A percentile compares a stretch with the other conserved stretches of the same genome.
Conservation (phyloP, 257 asterid genomes). For the Striga asiatica region DNA sequence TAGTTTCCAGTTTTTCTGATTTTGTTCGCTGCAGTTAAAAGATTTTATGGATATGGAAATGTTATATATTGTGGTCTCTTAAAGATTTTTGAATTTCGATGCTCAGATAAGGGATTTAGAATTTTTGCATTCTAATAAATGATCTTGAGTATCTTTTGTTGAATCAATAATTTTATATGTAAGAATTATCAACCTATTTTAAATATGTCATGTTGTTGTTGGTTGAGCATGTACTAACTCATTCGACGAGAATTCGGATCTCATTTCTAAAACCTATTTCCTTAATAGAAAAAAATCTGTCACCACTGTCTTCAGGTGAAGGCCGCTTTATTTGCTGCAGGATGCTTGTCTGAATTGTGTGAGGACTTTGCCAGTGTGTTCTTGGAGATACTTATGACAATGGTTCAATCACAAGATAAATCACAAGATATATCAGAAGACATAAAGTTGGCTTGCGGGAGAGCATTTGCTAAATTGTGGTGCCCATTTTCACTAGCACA, state of each 20-base stretch:
- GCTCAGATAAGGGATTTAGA: too few relatives aligned
- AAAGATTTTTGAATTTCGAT: too few relatives aligned
- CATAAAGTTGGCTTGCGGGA: slow-evolving; percentile 56
- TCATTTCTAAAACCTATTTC: slow-evolving; percentile 1
- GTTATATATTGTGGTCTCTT: too few relatives aligned
- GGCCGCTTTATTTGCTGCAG: slow-evolving; percentile 77
- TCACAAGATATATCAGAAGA: slow-evolving; percentile 37
- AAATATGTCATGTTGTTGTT: too few relatives aligned
- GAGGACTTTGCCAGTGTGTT: slow-evolving; percentile 66
- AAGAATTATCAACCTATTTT: too few relatives aligned
- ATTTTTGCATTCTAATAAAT: too few relatives aligned
- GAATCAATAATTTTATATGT: too few relatives aligned
- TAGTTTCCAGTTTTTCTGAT: too few relatives aligned
- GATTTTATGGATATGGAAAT: too few relatives aligned
- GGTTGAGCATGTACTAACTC: too few relatives aligned
- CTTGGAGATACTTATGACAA: slow-evolving; percentile 54
- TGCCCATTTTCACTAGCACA: slow-evolving; percentile 52
- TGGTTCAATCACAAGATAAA: slow-evolving; percentile 32
- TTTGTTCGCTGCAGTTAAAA: too few relatives aligned
- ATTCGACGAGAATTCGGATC: too few relatives aligned
- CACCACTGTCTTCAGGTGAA: slow-evolving; percentile 42
- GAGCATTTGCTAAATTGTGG: slow-evolving; percentile 41
- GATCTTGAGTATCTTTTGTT: slow-evolving; percentile 33
- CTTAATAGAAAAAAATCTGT: slow-evolving; percentile 1
- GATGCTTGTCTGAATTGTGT: slow-evolving; percentile 58